Percentiles rank a stretch among this genome's conserved stretches.
Conservation (phyloP, 2,329 filamentous ascomycete species). For the Penicillium brasilianum region DNA sequence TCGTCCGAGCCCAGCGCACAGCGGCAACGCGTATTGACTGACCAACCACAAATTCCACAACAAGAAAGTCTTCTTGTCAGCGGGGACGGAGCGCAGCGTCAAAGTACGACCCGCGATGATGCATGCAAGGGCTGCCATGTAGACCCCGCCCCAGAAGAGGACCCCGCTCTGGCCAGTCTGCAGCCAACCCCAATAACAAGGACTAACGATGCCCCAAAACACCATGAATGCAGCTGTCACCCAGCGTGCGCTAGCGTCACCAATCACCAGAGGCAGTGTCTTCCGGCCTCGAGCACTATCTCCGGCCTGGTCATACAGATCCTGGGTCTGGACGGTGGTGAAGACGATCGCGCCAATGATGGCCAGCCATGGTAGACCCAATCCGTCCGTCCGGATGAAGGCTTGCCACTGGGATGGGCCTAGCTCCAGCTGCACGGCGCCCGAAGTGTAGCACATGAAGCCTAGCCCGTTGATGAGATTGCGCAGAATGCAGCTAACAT, state of each 20-base stretch:
- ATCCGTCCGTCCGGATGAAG: background rate
- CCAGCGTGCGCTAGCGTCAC: constrained; percentile 11
- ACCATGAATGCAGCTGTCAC: background rate
- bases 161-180: constrained; percentile 2
- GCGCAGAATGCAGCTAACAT: constrained; percentile 7
- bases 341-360: constrained; percentile 28
- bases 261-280: constrained; percentile 21
- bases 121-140: constrained; percentile 7
- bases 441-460: constrained; percentile 12
- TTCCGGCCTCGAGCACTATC: constrained; percentile 30
- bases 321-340: constrained; percentile 47
- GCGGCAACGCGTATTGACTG: constrained; percentile 8
- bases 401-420: background rate
- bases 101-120: constrained; percentile 8
- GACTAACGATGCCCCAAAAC: constrained; percentile 8
- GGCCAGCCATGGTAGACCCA: constrained; percentile 14
- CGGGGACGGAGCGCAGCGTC: constrained; percentile 1
- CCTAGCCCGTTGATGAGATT: constrained; percentile 15
- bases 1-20: constrained; percentile 9
- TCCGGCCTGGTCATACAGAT: constrained; percentile 44
- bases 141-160: constrained; percentile 3
- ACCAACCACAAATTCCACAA: constrained; percentile 14
- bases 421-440: constrained; percentile 5
- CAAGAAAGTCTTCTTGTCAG: constrained; percentile 10
- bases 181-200: constrained; percentile 11